Evolutionary conservation across 768 basidiomycete genomes (phyloP).

Genomic region (Tulasnella calospora): DNA sequence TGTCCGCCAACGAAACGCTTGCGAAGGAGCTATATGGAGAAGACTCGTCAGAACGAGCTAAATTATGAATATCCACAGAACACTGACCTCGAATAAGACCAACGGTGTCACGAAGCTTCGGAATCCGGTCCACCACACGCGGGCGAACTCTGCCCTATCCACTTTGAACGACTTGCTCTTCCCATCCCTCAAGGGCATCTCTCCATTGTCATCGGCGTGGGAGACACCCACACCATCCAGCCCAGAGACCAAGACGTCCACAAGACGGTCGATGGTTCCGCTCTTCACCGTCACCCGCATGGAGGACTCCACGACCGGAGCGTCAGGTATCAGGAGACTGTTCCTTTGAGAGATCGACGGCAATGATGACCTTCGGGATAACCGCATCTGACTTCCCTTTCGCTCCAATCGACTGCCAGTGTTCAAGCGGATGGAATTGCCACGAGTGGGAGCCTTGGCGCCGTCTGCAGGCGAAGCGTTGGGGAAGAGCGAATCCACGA

Average conservation of each 20-base stretch:
- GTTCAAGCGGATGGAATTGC: slow-evolving; percentile 74
- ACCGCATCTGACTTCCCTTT: slow-evolving; percentile 71
- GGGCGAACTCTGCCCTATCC: slow-evolving; percentile 66
- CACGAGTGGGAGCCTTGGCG: slow-evolving; percentile 49
- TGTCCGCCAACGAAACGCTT: slow-evolving; percentile 63
- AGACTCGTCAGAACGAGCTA: background rate
- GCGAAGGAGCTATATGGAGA: slow-evolving; percentile 56
- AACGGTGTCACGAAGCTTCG: slow-evolving; percentile 75
- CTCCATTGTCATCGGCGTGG: slow-evolving; percentile 81
- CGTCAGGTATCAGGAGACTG: slow-evolving; percentile 55
- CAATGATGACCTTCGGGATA: slow-evolving; percentile 62
- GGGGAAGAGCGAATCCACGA: slow-evolving; percentile 37
- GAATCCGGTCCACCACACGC: slow-evolving; percentile 79
- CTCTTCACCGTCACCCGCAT: slow-evolving; percentile 73
- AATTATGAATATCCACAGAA: background rate
- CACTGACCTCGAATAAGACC: slow-evolving; percentile 75
- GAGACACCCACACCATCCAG: slow-evolving; percentile 71
- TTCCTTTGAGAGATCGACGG: slow-evolving; percentile 66
- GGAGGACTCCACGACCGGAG: slow-evolving; percentile 57
- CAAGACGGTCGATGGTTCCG: slow-evolving; percentile 68
- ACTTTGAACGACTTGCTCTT: slow-evolving; percentile 68
- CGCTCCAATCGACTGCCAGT: slow-evolving; percentile 57
- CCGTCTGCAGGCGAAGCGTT: slow-evolving; percentile 9
- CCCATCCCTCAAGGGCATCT: slow-evolving; percentile 69
- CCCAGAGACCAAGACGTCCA: slow-evolving; percentile 72